Evolutionary conservation across 257 asterid genomes (phyloP), one percentile per base, ranked within the genome.

Genomic region (Petunia secreta): DNA sequence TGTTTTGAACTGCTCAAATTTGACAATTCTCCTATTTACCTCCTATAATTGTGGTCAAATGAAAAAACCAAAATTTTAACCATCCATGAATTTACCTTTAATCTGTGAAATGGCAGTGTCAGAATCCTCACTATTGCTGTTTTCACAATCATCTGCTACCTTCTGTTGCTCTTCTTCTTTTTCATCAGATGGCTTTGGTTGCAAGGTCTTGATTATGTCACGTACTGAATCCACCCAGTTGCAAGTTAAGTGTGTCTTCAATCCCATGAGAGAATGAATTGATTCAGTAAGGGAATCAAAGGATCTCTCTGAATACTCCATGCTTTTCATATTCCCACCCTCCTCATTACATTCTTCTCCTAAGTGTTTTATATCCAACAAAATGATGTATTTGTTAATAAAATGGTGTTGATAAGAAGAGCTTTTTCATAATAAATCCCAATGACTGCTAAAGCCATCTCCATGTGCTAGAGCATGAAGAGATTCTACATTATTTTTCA

Each of bases 181-280:
- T 37, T 25, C 36, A 75, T 38, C 65, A 37, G 66, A 75, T 25
- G 40, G 15, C 46, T 38, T 41, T 40, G 80, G 63, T 41, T 73
- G 77, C 4, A 75, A 58, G 77, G 39, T 57, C 13, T 63, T 75
- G 68, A 81, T 75, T 37, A 62, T 81, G n/a, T 63, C 58, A 62
- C 80, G 16, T n/a, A 81, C 84, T 9, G 59, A 81, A 63, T 43
- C 68, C 11, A 81, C 53, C 81, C 84, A 81, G 8, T 38, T 64
- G 9, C 80, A 50, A 62, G 66, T 81, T 25, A 80, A 4, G 2
- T 50, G 15, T 11, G 74, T 43, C 36, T 80, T 80, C 43, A 41
- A 40, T 44, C 83, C 83, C 52, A 80, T 38, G 0, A 80, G 79
- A 55, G 79, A 80, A 39, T 69, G 79, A 68, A 80, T 57, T 69